Percentiles rank a stretch among this genome's conserved stretches.
Evolutionary conservation across 2,329 filamentous ascomycete species (phyloP).

Genomic region (Aspergillus fijiensis): DNA sequence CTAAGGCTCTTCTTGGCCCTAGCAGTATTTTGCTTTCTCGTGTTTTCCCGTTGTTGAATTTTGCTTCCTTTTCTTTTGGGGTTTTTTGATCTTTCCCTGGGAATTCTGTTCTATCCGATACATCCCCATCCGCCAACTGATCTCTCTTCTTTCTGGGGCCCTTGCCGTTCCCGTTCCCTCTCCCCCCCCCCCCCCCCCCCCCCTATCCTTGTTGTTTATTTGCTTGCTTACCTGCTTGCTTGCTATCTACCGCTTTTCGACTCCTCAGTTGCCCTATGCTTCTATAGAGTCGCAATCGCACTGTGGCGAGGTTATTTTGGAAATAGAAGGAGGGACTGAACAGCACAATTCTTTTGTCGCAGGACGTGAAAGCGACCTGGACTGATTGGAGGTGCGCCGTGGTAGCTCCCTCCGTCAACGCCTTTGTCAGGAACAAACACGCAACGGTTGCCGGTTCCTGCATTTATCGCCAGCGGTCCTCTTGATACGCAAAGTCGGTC

Average conservation of each 20-base stretch:
- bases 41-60: slow-evolving; percentile 12
- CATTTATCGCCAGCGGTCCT: slow-evolving; percentile 10
- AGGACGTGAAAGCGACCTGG: slow-evolving; percentile 15
- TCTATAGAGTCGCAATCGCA: slow-evolving; percentile 15
- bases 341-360: slow-evolving; percentile 5
- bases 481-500: slow-evolving; percentile 9
- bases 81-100: slow-evolving; percentile 2
- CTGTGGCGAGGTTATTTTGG: slow-evolving; percentile 12
- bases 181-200: slow-evolving; percentile 6
- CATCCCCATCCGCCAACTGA: background rate
- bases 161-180: slow-evolving; percentile 12
- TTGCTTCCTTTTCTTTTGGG: slow-evolving; percentile 13
- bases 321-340: slow-evolving; percentile 12
- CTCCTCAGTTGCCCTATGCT: slow-evolving; percentile 15
- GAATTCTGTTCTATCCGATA: slow-evolving; percentile 7
- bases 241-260: slow-evolving; percentile 12
- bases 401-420: background rate
- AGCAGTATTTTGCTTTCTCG: slow-evolving; percentile 9
- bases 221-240: slow-evolving; percentile 2
- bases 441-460: slow-evolving; percentile 5
- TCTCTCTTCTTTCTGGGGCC: slow-evolving; percentile 1
- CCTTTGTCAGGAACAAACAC: slow-evolving; percentile 10
- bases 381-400: slow-evolving; percentile 8
- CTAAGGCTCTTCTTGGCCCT: slow-evolving; percentile 3
- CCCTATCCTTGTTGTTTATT: slow-evolving; percentile 13